Evolutionary conservation across 164 flowering plant genomes (phyloP), one percentile per base, ranked within the genome.

Genomic region (Umbellularia californica): DNA sequence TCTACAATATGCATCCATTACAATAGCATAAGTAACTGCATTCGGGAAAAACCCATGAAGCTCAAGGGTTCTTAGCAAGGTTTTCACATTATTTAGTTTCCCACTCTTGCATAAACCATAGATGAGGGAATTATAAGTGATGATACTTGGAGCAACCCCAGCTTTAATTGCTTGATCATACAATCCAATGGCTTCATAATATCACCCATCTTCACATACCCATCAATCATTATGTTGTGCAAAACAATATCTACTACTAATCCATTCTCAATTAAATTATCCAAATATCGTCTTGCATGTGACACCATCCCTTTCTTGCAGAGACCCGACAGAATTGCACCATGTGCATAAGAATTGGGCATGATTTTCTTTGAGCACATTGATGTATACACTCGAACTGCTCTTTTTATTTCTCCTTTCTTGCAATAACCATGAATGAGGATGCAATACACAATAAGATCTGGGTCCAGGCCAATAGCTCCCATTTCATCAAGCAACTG

Each of bases 361-460:
- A 75, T 72, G 14, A 86, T 82, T 74, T 83, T 70, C 68, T 81
- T 82, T 2, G 80, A 76, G 71, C 81, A 73, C 93, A 90, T 90
- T 67, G 84, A 87, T 27, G 63, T 64, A 67, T 77, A 89, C 23
- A 90, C 64, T 27, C 81, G 74, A 71, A 82, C 74, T 65, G 93
- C 93, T 71, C 50, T 77, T 17, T 80, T 81, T 30, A 88, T 76
- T 72, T 88, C 79, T 35, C 93, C 94, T 72, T 80, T 79, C 81
- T 83, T 85, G 84, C 91, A 89, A n/a, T 85, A 87, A 3, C 90
- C 91, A 81, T 82, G 87, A 75, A 93, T 87, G 66, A 93, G 82
- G 70, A 89, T 84, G 62, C 93, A 87, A 74, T 86, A 91, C 23
- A 82, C 81, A 2, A 86, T 69, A 69, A 73, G 74, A 84, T 93